Evolutionary conservation across 768 basidiomycete species (phyloP).

Genomic region (Xerocomellus amylosporus): DNA sequence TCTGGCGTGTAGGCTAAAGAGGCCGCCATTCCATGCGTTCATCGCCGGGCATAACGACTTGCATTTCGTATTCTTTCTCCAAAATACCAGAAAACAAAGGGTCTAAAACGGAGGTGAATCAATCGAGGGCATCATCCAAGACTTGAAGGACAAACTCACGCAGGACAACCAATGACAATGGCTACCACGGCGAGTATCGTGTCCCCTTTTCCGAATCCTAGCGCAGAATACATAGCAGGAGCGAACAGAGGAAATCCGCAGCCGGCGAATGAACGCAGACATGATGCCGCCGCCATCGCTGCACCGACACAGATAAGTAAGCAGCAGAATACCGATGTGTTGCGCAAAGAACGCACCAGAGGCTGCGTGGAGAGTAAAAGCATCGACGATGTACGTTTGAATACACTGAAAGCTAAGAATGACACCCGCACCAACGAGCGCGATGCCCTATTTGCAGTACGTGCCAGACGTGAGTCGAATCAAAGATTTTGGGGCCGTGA

Average conservation of each 20-base stretch:
- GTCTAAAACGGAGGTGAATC: slow-evolving; percentile 38
- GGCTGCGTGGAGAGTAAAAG: slow-evolving; percentile 64
- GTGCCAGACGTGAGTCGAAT: not conserved
- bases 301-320: slow-evolving; percentile 2
- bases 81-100: slow-evolving; percentile 44
- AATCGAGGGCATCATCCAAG: slow-evolving; percentile 13
- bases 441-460: slow-evolving; percentile 46
- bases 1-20: not conserved
- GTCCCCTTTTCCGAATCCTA: slow-evolving; percentile 70
- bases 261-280: slow-evolving; percentile 61
- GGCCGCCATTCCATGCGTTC: not conserved
- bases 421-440: slow-evolving; percentile 51
- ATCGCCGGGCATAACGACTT: slow-evolving; percentile 39
- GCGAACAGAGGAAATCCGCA: slow-evolving; percentile 81
- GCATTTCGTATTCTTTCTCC: slow-evolving; percentile 48
- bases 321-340: not conserved
- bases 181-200: slow-evolving; percentile 60
- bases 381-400: slow-evolving; percentile 66
- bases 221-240: slow-evolving; percentile 57
- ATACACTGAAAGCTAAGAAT: slow-evolving; percentile 61
- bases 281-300: slow-evolving; percentile 66
- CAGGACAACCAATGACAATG: slow-evolving; percentile 60
- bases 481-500: not conserved
- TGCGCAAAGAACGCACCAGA: slow-evolving; percentile 44
- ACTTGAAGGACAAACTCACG: slow-evolving; percentile 18